Percentiles rank a stretch among this genome's conserved stretches.
phyloP scores from a whole-genome alignment of 2,329 filamentous ascomycete genomes.

The Dothiorella sarmentorum region DNA sequence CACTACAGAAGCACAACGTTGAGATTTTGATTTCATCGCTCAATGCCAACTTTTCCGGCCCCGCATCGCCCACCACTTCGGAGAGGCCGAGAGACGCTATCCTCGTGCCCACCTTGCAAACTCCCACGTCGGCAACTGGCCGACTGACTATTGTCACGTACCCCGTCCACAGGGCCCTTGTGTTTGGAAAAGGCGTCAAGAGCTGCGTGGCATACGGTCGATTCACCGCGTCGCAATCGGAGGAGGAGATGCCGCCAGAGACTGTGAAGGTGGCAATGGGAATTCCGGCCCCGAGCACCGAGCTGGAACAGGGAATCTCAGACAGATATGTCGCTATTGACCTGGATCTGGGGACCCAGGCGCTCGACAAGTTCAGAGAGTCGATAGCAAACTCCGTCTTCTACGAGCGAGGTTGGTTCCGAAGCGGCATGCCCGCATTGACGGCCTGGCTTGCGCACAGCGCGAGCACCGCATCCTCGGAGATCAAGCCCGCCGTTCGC shows the following conservation, averaged over 20 bases:
- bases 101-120: constrained; percentile 71
- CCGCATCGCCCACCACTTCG: constrained; percentile 24
- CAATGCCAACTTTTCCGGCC: constrained; percentile 42
- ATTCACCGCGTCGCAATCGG: constrained; percentile 32
- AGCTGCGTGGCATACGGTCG: constrained; percentile 58
- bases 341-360: constrained; percentile 58
- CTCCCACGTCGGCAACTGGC: constrained; percentile 61
- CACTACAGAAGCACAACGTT: constrained; percentile 58
- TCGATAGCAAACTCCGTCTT: constrained; percentile 66
- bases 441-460: constrained; percentile 58
- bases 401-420: constrained; percentile 72
- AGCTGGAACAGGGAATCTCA: constrained; percentile 24
- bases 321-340: constrained; percentile 53
- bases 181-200: constrained; percentile 69
- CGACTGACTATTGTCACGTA: constrained; percentile 67
- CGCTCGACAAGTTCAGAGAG: constrained; percentile 64
- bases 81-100: constrained; percentile 60
- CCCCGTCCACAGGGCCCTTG: constrained; percentile 76
- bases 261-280: constrained; percentile 58
- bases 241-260: constrained; percentile 40
- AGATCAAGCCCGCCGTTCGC: constrained; percentile 64
- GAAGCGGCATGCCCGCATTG: constrained; percentile 65
- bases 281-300: constrained; percentile 45
- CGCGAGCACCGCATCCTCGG: constrained; percentile 31
- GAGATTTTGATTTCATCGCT: constrained; percentile 60